Base-by-base conservation (phyloP, 192 early-diverging fungal genomes). In the Spinellus fusiger region DNA sequence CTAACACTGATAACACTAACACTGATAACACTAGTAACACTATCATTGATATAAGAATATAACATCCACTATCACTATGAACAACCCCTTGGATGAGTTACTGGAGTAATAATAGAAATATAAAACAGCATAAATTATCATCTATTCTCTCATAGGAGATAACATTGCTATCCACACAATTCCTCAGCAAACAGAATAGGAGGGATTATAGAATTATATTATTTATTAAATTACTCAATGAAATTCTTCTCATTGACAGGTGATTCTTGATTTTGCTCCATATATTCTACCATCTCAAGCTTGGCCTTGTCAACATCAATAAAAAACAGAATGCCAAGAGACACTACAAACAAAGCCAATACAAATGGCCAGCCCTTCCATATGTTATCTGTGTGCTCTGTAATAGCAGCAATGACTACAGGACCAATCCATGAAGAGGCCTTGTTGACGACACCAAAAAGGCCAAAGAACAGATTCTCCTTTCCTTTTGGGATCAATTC, bases 371-470 rank as follows among this genome's bases (percentile, higher is more conserved):
- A 86, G 10, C 77, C 74, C 59, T 79, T 75, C 22, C 84, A 74
- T 20, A 84, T 59, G 50, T 80, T 77, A 44, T 75, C 76, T 3
- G 81, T 72, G 6, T 62, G 55, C 51, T 80, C 68, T 13, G 73
- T 77, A 55, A 91, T 88, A 25, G 78, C 78, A 18, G 75, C 87
- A 10, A 85, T 85, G 50, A 91, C 74, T 46, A 91, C 68, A 0
- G 89, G 87, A 6, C 89, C 89, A 28, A 91, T 65, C 86, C 87
- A 91, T 26, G 80, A 70, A 1, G 80, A 79, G 13, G 82, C 86
- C 69, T 89, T 88, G 70, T 91, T 85, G 12, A 84, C 84, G 55
- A 86, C 74, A 52, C 80, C 86, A 62, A 83, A 91, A 6, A 91
- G 57, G 20, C 77, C 77, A 59, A 88, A 91, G 73, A 91, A 88